A percentile compares a stretch with the other conserved stretches of the same genome.
These are phyloP conservation scores for Meyerozyma carpophila DNA, from an alignment of 1,139 yeast species.

Conservation along the genomic window DNA sequence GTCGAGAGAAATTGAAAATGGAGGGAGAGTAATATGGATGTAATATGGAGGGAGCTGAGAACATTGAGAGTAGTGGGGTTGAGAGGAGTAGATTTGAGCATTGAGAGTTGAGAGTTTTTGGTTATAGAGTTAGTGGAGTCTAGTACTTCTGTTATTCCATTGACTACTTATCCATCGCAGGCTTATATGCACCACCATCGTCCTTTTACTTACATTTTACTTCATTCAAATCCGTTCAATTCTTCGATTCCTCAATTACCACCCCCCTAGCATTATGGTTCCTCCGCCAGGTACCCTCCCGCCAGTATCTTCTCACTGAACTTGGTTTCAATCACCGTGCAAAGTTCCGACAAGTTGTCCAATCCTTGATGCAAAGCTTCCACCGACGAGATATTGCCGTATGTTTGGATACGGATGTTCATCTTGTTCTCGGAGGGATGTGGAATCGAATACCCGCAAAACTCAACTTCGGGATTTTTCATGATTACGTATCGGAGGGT, in stretches of 20 bases:
- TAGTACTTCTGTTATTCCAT: not conserved
- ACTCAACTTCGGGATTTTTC: slow-evolving; percentile 97
- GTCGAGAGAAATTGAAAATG: too few relatives aligned
- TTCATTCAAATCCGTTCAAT: not conserved
- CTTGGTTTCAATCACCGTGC: slow-evolving; percentile 75
- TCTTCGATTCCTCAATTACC: too few relatives aligned
- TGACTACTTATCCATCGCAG: not conserved
- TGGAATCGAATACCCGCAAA: slow-evolving; percentile 98
- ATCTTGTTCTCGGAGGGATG: slow-evolving; percentile 93
- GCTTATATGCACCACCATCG: too few relatives aligned
- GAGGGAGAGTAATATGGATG: too few relatives aligned
- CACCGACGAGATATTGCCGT: slow-evolving; percentile 81
- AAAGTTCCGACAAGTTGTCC: slow-evolving; percentile 76
- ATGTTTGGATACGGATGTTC: slow-evolving; percentile 90
- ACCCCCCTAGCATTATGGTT: too few relatives aligned
- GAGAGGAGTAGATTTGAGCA: too few relatives aligned
- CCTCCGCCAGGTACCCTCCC: slow-evolving; percentile 27
- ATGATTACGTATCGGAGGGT: slow-evolving; percentile 88
- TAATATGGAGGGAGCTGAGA: too few relatives aligned
- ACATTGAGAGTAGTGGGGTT: too few relatives aligned
- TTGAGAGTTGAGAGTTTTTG: too few relatives aligned
- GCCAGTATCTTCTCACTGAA: slow-evolving; percentile 61
- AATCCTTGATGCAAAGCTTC: slow-evolving; percentile 93
- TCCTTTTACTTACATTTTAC: too few relatives aligned
- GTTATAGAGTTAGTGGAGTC: too few relatives aligned